A percentile compares a stretch with the other conserved stretches of the same genome.
Conservation (phyloP, 2,329 filamentous ascomycete species). For the Aureobasidium lini region DNA sequence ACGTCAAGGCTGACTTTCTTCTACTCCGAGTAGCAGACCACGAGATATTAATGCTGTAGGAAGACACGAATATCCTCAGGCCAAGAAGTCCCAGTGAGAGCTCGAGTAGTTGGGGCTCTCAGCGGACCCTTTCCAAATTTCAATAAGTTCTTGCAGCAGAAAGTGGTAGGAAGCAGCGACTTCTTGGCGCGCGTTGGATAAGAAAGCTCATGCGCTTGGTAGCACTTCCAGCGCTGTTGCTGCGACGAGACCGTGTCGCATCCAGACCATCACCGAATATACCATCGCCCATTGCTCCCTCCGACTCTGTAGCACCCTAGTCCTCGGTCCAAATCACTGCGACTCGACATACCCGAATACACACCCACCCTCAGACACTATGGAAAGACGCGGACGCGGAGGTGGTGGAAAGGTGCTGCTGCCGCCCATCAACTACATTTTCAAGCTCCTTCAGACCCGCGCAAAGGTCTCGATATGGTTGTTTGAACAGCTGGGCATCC, state of each 20-base stretch:
- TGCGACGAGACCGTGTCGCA: not conserved
- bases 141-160: too few relatives aligned
- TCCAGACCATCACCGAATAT: not conserved
- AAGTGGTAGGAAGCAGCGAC: not conserved
- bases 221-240: not conserved
- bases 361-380: constrained; percentile 22
- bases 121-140: too few relatives aligned
- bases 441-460: constrained; percentile 81
- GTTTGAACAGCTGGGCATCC: constrained; percentile 87
- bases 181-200: not conserved
- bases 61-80: too few relatives aligned
- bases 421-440: constrained; percentile 80
- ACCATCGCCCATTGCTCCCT: not conserved
- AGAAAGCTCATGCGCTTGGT: not conserved
- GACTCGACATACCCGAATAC: not conserved
- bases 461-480: constrained; percentile 91
- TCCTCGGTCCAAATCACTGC: not conserved
- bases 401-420: constrained; percentile 57
- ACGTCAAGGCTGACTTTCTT: not conserved
- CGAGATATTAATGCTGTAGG: too few relatives aligned
- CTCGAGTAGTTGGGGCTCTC: too few relatives aligned
- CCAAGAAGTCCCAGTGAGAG: too few relatives aligned
- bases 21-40: too few relatives aligned
- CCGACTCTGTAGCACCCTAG: not conserved
- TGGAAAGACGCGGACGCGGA: constrained; percentile 50